Evolutionary conservation across 768 basidiomycete species (phyloP), one percentile per base, ranked within the genome.

Genomic region (Xerocomellus amylosporus): DNA sequence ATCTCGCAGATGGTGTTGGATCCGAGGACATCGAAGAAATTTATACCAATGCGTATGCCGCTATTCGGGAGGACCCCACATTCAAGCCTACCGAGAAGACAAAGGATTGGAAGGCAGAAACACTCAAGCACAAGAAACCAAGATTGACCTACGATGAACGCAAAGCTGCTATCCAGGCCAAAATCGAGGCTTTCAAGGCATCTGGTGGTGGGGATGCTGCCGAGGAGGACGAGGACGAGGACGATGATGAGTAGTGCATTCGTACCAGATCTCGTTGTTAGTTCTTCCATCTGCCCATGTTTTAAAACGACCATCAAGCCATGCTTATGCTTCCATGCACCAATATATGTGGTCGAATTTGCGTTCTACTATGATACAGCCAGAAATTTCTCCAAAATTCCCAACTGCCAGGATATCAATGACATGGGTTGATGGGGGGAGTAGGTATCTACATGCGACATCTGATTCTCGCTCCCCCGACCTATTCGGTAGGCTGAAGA

Each of bases 21-120:
- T 96, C 93, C 3, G 97, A 95, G 61, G 96, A 98, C 67, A 93
- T 98, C 2, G 93, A 98, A 73, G 97, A 98, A 71, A 87, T 99
- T 58, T 98, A 90, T 79, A 81, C 83, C 37, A 89, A 88, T 66
- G 95, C 92, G 2, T 91, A 97, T 76, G 88, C 91, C 51, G 91
- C 93, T 58, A 99, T 98, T 74, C 91, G 97, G 58, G 95, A 95
- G 70, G 87, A 97, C 71, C 96, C 97, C 44, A 73, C 75, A 20
- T 95, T 95, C 84, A 86, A 90, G 73, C 87, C 92, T 47, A 85
- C 88, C 37, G 90, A 94, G 58, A 97, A 98, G 78, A 74, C 86
- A 39, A 81, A 81, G 66, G 91, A 95, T 77, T 98, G 95, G 95
- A 93, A 88, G 71, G 79, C 87, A 31, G 96, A 97, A 74, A 74